Base-by-base conservation (phyloP, 2,329 filamentous ascomycete genomes). In the Aureobasidium namibiae region DNA sequence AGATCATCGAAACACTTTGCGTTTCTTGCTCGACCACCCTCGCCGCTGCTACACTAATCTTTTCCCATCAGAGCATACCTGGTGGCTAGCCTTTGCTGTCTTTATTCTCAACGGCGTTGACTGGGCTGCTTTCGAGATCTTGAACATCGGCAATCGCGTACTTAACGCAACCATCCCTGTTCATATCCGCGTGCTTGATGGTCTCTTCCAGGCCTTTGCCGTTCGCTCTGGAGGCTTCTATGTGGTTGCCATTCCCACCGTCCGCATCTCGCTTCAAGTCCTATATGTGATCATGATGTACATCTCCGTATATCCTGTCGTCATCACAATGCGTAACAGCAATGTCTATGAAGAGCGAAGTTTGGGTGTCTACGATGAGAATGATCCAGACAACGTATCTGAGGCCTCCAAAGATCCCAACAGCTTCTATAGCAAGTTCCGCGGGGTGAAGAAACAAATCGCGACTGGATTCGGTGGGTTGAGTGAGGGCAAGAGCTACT, bases 281-380 rank as follows among this genome's bases (percentile, higher is more conserved):
- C 77, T 82, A 34, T 80, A 84, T 60, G 73, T 85, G 0, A 76
- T 83, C 45, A 85, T 86, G 83, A 86, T 86, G 83, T 86, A 85
- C 68, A 84, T 86, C 48, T 79, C 79, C 5, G 78, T 81, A 4
- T 84, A 82, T 61, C 83, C 83, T 0, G 80, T 85, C 33, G 82
- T 81, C 14, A 83, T 86, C 56, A 82, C 76, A 18, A 83, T 86
- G 70, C 78, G 83, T 44, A 78, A 81, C 56, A 80, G 78, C 33
- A 85, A 83, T 62, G 80, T 82, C 4, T 85, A 85, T 67, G 82
- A 86, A 69, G 83, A 85, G 66, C 76, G 78, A 46, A 81, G 80
- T 49, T 69, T 87, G 5, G 84, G 83, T 0, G 77, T 86, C 26
- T 86, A 85, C 65, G 70, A 73, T 11, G 67, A 72, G n/a, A 66